These are phyloP conservation scores for Ceratocystis harringtonii DNA, from an alignment of 2,329 filamentous ascomycete genomes.

Conservation along the genomic window DNA sequence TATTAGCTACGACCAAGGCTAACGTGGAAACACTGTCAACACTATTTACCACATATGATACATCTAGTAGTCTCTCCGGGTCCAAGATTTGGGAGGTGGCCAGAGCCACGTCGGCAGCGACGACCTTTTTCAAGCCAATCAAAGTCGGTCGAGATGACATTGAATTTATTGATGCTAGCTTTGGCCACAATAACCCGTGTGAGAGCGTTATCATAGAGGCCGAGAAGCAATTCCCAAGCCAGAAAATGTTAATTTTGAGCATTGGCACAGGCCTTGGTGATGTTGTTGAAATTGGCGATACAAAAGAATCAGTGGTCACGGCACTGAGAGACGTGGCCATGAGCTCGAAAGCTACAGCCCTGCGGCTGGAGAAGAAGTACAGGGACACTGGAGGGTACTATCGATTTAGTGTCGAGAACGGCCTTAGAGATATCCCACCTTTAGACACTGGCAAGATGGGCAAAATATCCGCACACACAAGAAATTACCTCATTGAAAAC, in stretches of 20 bases:
- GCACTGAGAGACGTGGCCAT: neutral
- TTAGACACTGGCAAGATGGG: conserved; percentile 21
- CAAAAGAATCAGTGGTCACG: neutral
- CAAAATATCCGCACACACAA: conserved; percentile 20
- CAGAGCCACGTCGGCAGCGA: conserved; percentile 22
- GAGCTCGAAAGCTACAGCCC: neutral
- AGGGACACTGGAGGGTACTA: conserved; percentile 19
- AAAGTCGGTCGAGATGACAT: conserved; percentile 21
- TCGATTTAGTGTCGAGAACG: conserved; percentile 22
- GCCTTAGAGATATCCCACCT: conserved; percentile 21
- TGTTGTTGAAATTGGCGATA: conserved; percentile 18
- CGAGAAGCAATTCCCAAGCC: conserved; percentile 19
- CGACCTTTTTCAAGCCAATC: conserved; percentile 23
- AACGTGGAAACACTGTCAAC: conserved; percentile 17
- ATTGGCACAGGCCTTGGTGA: conserved; percentile 22
- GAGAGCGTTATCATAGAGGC: conserved; percentile 23
- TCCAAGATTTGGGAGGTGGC: conserved; percentile 24
- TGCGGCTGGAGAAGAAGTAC: conserved; percentile 17
- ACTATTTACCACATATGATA: conserved; percentile 22
- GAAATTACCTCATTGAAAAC: conserved; percentile 19
- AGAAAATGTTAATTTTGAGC: conserved; percentile 19
- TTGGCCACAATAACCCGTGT: conserved; percentile 25
- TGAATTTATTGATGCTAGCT: conserved; percentile 23
- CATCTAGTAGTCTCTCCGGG: conserved; percentile 15
- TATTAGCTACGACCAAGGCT: neutral